Conservation (phyloP, 257 asterid genomes). For the Sherardia arvensis region DNA sequence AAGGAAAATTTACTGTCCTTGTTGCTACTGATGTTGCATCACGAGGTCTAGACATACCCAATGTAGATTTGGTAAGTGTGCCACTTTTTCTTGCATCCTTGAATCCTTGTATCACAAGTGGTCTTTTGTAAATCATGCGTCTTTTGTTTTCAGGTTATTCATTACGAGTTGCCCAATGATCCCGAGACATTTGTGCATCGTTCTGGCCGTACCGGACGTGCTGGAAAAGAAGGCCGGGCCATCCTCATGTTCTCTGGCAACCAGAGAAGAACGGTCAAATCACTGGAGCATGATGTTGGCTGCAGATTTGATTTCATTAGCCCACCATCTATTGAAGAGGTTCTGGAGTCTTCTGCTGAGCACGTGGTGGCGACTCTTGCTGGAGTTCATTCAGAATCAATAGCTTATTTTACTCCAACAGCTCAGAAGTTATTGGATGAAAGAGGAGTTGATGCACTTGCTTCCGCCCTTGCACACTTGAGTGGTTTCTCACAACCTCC, state of each 20-base stretch:
- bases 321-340: constrained; percentile 72
- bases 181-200: constrained; percentile 97
- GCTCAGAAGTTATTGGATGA: constrained; percentile 37
- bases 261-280: constrained; percentile 67
- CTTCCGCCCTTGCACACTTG: constrained; percentile 44
- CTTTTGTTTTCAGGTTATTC: constrained; percentile 50
- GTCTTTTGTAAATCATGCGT: background rate
- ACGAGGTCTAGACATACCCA: constrained; percentile 91
- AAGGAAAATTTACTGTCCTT: constrained; percentile 83
- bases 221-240: constrained; percentile 69
- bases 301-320: constrained; percentile 58
- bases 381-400: constrained; percentile 42
- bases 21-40: constrained; percentile 98
- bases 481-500: constrained; percentile 48
- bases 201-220: constrained; percentile 97
- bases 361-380: constrained; percentile 38
- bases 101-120: background rate
- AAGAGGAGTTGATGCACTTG: constrained; percentile 36
- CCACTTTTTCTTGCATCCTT: background rate
- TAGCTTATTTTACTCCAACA: constrained; percentile 33
- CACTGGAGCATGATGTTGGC: constrained; percentile 79
- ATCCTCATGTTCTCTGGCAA: constrained; percentile 66
- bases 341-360: constrained; percentile 66
- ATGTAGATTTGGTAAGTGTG: constrained; percentile 83
- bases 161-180: constrained; percentile 93